Evolutionary conservation across 768 basidiomycete species (phyloP).

Genomic region (Pisolithus marmoratus): DNA sequence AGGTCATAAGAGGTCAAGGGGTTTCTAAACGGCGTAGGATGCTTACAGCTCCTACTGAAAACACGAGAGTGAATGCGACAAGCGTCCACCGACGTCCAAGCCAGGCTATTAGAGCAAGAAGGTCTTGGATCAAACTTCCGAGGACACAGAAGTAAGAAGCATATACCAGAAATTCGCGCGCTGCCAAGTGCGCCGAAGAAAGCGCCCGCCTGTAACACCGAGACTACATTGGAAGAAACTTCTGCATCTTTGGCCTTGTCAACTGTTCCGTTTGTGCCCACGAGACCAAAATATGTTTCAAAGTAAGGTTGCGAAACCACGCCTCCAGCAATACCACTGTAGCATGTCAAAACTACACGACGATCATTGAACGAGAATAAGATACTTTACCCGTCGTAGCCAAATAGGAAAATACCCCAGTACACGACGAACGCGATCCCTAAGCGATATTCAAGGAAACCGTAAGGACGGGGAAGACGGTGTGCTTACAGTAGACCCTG

Average conservation of each 20-base stretch:
- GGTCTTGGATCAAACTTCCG: neutral
- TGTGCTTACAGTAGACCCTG: slow-evolving; percentile 56
- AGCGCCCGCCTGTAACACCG: slow-evolving; percentile 81
- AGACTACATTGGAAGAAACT: slow-evolving; percentile 80
- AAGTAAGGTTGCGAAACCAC: slow-evolving; percentile 47
- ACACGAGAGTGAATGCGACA: slow-evolving; percentile 55
- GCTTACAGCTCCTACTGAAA: slow-evolving; percentile 64
- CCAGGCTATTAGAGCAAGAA: slow-evolving; percentile 33
- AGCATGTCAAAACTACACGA: neutral
- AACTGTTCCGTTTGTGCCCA: slow-evolving; percentile 30
- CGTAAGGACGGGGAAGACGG: neutral
- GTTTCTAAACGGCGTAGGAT: neutral
- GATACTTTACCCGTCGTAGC: slow-evolving; percentile 73
- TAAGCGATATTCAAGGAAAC: slow-evolving; percentile 17
- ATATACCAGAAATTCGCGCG: slow-evolving; percentile 62
- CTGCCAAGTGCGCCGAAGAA: slow-evolving; percentile 62
- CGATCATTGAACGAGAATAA: slow-evolving; percentile 2
- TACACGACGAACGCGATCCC: slow-evolving; percentile 72
- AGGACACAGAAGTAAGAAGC: neutral
- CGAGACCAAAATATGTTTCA: neutral
- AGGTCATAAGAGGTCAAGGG: too few relatives aligned
- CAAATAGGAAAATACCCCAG: slow-evolving; percentile 77
- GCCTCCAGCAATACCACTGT: slow-evolving; percentile 60
- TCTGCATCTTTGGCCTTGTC: slow-evolving; percentile 23
- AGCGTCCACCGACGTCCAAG: slow-evolving; percentile 67